A percentile compares a stretch with the other conserved stretches of the same genome.
These are phyloP conservation scores for Metschnikowia gruessii DNA, from an alignment of 805 yeast genomes.

Conservation along the genomic window DNA sequence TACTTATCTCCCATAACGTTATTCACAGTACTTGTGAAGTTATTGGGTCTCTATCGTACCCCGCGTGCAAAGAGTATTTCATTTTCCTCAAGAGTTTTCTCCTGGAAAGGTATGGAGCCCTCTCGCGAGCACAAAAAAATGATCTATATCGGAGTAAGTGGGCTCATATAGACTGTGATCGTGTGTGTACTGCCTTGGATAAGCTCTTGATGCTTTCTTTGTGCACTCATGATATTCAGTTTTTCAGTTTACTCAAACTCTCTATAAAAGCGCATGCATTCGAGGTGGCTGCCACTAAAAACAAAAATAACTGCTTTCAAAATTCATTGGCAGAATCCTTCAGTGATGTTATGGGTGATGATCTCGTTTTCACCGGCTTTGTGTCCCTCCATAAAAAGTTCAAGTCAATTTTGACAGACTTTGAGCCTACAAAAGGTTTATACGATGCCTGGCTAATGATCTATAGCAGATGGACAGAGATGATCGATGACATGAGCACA, in stretches of 20 bases:
- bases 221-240: constrained; percentile 49
- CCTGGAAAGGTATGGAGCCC: constrained; percentile 24
- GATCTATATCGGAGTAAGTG: constrained; percentile 10
- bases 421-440: constrained; percentile 38
- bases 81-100: constrained; percentile 35
- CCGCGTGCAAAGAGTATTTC: constrained; percentile 37
- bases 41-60: constrained; percentile 31
- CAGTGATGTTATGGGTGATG: constrained; percentile 40
- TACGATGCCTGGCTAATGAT: constrained; percentile 44
- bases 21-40: constrained; percentile 36
- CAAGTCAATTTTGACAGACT: constrained; percentile 35
- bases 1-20: constrained; percentile 29
- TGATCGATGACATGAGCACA: constrained; percentile 24
- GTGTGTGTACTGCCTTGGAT: constrained; percentile 44
- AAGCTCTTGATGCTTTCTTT: constrained; percentile 50
- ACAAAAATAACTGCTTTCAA: constrained; percentile 11
- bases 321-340: constrained; percentile 30
- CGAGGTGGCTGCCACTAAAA: constrained; percentile 15
- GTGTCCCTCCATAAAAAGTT: constrained; percentile 71
- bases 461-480: constrained; percentile 47
- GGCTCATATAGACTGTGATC: constrained; percentile 18
- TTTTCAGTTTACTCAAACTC: constrained; percentile 45
- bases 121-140: constrained; percentile 14
- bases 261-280: constrained; percentile 33
- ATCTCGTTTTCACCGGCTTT: constrained; percentile 60